phyloP scores from a whole-genome alignment of 2,329 filamentous ascomycete species.

The Raffaelea deltoideospora region DNA sequence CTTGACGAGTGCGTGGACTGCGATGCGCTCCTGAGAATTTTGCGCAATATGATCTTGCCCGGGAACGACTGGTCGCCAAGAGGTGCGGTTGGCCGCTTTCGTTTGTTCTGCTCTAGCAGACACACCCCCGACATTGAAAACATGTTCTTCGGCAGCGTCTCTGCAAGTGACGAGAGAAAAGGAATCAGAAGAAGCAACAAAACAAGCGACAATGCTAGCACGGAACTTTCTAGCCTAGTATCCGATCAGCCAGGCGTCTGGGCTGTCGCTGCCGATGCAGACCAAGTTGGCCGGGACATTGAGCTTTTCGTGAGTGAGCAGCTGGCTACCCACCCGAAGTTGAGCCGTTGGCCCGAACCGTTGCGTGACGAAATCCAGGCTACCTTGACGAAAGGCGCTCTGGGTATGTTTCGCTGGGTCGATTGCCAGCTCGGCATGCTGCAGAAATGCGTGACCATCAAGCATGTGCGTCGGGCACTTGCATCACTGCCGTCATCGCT shows the following conservation, averaged over 20 bases:
- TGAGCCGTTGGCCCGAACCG: background rate
- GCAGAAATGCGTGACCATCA: background rate
- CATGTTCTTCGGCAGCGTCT: background rate
- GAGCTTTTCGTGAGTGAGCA: background rate
- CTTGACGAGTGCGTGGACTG: background rate
- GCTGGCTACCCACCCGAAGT: background rate
- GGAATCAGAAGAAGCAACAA: too few relatives aligned
- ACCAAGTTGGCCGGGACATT: background rate
- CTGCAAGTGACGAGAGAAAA: too few relatives aligned
- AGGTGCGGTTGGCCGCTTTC: background rate
- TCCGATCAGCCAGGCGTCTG: too few relatives aligned
- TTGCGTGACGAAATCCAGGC: background rate
- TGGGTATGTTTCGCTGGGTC: conserved; percentile 1
- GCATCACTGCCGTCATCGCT: background rate
- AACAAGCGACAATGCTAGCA: too few relatives aligned
- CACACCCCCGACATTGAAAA: background rate
- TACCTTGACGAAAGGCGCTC: background rate
- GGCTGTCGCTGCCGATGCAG: background rate
- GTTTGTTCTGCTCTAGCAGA: background rate
- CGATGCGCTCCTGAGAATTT: background rate
- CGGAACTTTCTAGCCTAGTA: too few relatives aligned
- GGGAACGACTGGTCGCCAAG: background rate
- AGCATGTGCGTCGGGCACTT: background rate
- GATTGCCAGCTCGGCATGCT: conserved; percentile 1
- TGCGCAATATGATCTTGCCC: background rate